phyloP scores from a whole-genome alignment of 1,284 basidiomycete genomes.

The Cutaneotrichosporon spelunceum region DNA sequence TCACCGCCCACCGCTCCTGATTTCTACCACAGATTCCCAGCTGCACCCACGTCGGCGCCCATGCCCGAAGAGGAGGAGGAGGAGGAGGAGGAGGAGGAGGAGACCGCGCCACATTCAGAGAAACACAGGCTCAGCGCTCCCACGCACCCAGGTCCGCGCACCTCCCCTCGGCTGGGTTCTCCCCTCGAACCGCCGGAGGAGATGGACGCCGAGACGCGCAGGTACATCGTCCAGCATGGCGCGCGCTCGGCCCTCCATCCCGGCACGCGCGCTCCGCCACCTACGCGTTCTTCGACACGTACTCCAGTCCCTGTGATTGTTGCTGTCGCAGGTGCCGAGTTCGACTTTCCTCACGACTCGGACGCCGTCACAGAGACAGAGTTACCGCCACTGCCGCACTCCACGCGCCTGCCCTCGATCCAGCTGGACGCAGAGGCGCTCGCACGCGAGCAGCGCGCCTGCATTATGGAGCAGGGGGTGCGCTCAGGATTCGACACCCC shows the following conservation, averaged over 20 bases:
- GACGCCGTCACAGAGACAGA: background rate
- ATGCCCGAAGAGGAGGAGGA: background rate
- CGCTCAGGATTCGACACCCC: background rate
- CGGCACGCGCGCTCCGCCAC: background rate
- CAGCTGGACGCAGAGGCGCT: background rate
- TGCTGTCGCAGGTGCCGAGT: background rate
- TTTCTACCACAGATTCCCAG: background rate
- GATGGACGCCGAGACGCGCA: slow-evolving; percentile 1
- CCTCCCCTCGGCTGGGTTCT: background rate
- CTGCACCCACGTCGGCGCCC: background rate
- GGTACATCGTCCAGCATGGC: slow-evolving; percentile 1
- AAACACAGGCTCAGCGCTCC: background rate
- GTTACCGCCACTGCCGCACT: background rate
- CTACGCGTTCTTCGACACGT: background rate
- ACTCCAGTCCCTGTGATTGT: background rate
- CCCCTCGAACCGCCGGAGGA: background rate
- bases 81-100: background rate
- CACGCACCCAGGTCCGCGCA: background rate
- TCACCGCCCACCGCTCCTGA: background rate
- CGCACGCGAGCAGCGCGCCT: background rate
- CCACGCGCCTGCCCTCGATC: background rate
- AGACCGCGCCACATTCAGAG: background rate
- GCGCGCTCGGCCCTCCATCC: background rate
- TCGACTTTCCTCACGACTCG: background rate
- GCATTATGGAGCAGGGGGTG: background rate